Base-by-base conservation (phyloP, 2,329 filamentous ascomycete species). In the Diaporthe amygdali region DNA sequence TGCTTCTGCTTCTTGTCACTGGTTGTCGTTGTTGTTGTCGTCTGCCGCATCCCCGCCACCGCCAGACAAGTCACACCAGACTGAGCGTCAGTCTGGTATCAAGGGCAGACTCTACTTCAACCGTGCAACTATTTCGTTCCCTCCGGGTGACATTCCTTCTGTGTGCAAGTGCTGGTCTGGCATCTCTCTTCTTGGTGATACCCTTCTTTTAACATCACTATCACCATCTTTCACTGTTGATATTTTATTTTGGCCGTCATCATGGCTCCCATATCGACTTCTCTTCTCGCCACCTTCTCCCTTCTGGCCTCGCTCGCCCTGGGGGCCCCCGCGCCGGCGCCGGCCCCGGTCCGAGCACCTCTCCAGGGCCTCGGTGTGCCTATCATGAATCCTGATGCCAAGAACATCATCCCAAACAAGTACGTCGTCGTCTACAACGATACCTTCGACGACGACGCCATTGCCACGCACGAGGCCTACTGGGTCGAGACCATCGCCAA, bases 361-460 rank as follows among this genome's bases (percentile, higher is more conserved):
- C 32, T 39, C 22, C 47, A 47, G 27, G 49, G 47, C 39, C 73
- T 86, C 39, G 82, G 82, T 46, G 76, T 87, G 17, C 84, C 86
- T 74, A 79, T 91, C 76, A 79, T 81, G 76, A 91, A 90, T 77
- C 78, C 83, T 2, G 79, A 84, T 39, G 84, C 84, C 68, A 74
- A 74, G 12, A 81, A 89, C 75, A 79, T 87, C 71, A 85, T 91
- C 59, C 81, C 87, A 44, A 86, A 88, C 81, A 83, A 84, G 61
- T 92, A 90, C 80, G 91, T 92, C 73, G 89, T 92, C 68, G 89
- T 92, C 71, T 92, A 91, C 83, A 89, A 91, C 79, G 83, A 82
- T 74, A 86, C 84, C 69, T 85, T 84, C 74, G 82, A 81, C 73
- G 81, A 85, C 27, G 84, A 83, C 20, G 81, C 81, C 46, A 85